phyloP scores from a whole-genome alignment of 192 early-diverging fungal species.

The Paraglomus brasilianum region DNA sequence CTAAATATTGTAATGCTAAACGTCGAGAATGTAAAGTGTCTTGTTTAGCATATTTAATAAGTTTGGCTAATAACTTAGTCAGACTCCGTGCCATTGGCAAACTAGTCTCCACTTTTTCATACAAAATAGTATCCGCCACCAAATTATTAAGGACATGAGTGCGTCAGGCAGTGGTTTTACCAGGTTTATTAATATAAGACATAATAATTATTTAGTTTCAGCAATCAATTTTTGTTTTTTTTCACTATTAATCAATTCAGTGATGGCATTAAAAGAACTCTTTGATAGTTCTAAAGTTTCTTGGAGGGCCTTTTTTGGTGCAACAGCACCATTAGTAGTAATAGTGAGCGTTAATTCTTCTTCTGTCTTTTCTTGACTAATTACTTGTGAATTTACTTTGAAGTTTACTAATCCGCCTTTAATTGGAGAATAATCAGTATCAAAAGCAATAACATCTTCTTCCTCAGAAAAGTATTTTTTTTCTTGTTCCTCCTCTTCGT shows the following conservation, averaged over 20 bases:
- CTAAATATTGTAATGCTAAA: neutral
- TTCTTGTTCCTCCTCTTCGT: constrained; percentile 4
- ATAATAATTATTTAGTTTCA: neutral
- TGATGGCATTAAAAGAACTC: neutral
- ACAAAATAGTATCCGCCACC: constrained; percentile 9
- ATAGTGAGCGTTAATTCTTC: constrained; percentile 13
- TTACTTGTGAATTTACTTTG: neutral
- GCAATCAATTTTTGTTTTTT: neutral
- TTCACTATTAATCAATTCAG: neutral
- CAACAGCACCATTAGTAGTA: constrained; percentile 4
- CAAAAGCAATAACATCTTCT: constrained; percentile 17
- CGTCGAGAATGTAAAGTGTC: constrained; percentile 13
- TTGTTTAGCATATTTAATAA: constrained; percentile 2
- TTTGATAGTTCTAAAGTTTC: constrained; percentile 6
- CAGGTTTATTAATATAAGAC: constrained; percentile 17
- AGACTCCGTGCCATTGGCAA: constrained; percentile 11
- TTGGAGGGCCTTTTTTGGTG: constrained; percentile 12
- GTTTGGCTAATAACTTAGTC: constrained; percentile 19
- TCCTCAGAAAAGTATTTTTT: neutral
- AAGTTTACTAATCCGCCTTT: constrained; percentile 4
- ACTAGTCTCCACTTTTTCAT: constrained; percentile 14
- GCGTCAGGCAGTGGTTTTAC: constrained; percentile 13
- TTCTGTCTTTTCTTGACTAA: neutral
- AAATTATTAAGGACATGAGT: constrained; percentile 20
- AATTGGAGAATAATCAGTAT: constrained; percentile 22